Conservation (phyloP, 169 alveolate genomes). For the Babesia bigemina region DNA sequence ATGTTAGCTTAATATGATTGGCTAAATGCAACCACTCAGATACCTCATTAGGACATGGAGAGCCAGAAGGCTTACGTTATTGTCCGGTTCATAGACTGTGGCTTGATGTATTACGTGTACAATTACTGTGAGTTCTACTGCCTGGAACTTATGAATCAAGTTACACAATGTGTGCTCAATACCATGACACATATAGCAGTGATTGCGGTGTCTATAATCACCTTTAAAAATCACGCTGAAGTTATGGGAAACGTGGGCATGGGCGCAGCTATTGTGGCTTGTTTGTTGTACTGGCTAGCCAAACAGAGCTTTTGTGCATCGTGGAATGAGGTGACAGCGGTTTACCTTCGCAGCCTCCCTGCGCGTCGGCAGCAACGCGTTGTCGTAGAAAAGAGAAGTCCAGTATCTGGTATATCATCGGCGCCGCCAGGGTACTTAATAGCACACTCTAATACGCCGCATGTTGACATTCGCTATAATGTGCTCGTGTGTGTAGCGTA, state of each 20-base stretch:
- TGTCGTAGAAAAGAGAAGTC: background rate
- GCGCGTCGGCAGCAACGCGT: background rate
- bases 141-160: constrained; percentile 78
- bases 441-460: too few relatives aligned
- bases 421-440: background rate
- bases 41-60: too few relatives aligned
- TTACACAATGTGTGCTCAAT: constrained; percentile 84
- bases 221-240: constrained; percentile 73
- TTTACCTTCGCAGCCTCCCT: background rate
- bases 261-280: constrained; percentile 76
- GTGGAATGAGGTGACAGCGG: background rate
- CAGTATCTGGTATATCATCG: background rate
- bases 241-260: constrained; percentile 74
- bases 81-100: constrained; percentile 58
- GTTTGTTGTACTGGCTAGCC: constrained; percentile 72
- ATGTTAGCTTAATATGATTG: too few relatives aligned
- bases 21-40: too few relatives aligned
- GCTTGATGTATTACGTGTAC: constrained; percentile 77
- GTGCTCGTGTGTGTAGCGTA: background rate
- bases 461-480: background rate
- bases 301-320: constrained; percentile 20
- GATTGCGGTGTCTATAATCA: constrained; percentile 75
- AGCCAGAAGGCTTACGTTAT: constrained; percentile 13
- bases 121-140: constrained; percentile 83
- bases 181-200: constrained; percentile 81